Evolutionary conservation across 2,329 filamentous ascomycete genomes (phyloP), one percentile per base, ranked within the genome.

Genomic region (Apiospora saccharicola): DNA sequence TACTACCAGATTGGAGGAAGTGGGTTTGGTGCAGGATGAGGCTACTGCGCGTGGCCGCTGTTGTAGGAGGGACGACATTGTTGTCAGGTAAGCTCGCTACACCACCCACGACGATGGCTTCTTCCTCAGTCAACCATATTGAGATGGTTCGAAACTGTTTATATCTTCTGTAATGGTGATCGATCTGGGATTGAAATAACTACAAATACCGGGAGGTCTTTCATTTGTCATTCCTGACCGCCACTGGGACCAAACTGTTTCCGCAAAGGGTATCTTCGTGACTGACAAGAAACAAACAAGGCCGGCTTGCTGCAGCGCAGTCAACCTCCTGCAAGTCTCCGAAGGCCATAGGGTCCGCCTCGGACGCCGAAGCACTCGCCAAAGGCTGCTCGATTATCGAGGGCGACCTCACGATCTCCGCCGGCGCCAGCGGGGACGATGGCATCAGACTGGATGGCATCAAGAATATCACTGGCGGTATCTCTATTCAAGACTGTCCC

Each of bases 381-480:
- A 49, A 26, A 13, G 46, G 67, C 16, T 68, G 67, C 24, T n/a
- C 44, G 41, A 46, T 12, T 1, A 30, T 68, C 16, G 67, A 68
- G 22, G 67, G 67, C 43, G 67, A 68, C 43, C 37, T 68, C 16
- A 46, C 46, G n/a, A 46, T 68, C 24, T 47, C 67, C 16, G 67
- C 67, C 16, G 67, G 43, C 14, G 22, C 43, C 44, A 47, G 43
- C 26, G 46, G 46, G 16, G 67, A 49, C 43, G 10, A 46, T 4
- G 43, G 43, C 43, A 34, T 68, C 41, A n/a, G 1, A 4, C 67
- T 68, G 4, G 67, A 68, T 24, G 67, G 67, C 1, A 30, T 68
- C 16, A 46, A 46, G 14, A 49, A 8, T 43, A 30, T 68, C 12
- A 14, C 16, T 8, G 67, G 67, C 16, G 43, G 67, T 13, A 46